These are phyloP conservation scores for Reutealis trisperma DNA, from an alignment of 345 rosid species.

Conservation along the genomic window DNA sequence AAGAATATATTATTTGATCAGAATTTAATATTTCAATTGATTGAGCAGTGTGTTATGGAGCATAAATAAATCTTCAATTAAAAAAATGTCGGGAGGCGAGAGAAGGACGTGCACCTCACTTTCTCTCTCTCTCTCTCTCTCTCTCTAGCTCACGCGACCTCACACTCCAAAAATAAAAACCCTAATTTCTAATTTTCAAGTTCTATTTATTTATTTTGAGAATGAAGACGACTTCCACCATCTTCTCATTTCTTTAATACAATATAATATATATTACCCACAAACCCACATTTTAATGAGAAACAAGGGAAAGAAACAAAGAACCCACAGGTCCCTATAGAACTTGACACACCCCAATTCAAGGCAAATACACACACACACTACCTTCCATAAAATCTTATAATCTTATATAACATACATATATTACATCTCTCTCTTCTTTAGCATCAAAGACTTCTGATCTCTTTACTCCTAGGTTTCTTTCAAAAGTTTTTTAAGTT, in stretches of 20 bases:
- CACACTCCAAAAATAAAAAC: constrained; percentile 25
- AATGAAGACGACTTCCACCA: background rate
- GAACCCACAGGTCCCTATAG: constrained; percentile 21
- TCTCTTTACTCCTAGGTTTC: background rate
- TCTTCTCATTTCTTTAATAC: constrained; percentile 6
- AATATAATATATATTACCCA: background rate
- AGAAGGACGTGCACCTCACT: constrained; percentile 41
- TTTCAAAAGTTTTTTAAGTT: background rate
- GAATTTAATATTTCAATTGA: no score
- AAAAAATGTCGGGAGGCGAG: constrained; percentile 28
- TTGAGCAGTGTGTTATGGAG: no score
- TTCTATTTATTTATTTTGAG: no score
- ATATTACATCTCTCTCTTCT: background rate
- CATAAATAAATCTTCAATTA: no score
- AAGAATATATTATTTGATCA: no score
- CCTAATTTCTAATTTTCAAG: constrained; percentile 34
- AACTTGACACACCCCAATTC: constrained; percentile 22
- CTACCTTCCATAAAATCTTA: constrained; percentile 6
- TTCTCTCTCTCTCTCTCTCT: constrained; percentile 24
- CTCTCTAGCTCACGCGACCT: constrained; percentile 32
- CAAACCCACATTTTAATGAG: background rate
- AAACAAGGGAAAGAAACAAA: constrained; percentile 8
- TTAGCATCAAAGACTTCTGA: no score
- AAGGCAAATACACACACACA: constrained; percentile 14
- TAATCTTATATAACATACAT: constrained; percentile 3